Base-by-base conservation (phyloP, 106 monocot genomes). In the Alisma plantagoaquatica region DNA sequence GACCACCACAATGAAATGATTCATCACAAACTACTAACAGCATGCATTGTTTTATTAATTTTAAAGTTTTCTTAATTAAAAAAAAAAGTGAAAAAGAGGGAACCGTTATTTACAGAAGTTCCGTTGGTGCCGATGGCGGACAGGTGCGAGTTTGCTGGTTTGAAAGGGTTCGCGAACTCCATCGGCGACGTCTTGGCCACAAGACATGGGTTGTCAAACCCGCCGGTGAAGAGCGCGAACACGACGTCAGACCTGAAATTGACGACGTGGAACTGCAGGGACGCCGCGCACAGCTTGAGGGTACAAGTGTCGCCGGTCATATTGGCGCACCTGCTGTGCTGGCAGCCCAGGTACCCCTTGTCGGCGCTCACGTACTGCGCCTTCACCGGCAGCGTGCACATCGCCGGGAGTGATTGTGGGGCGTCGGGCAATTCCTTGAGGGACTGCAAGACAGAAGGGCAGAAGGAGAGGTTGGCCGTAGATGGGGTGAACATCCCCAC, bases 171-270 rank as follows among this genome's bases (percentile, higher is more conserved):
- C 23, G 88, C 68, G 42, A 89, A 89, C 0, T 14, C 31, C 16
- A 89, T 29, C 2, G 83, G 73, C 3, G 26, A 17, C 1, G 88
- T 60, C n/a, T 73, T 55, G 44, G 53, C 61, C 16, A 83, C 53
- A 1, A 89, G 51, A 48, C 88, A 83, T 0, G 88, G 88, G 0
- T 46, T 51, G 27, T 45, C 49, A 46, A 89, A 89, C 1, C 88
- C 88, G 0, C 70, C 70, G 12, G 76, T 24, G 73, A 89, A 83
- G 70, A 89, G 56, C 25, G 81, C 76, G 49, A 89, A 89, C 61
- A 79, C 88, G 2, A 89, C 42, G 2, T 79, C 76, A 0, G 83
- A 79, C 24, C 88, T 65, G 48, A 89, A 66, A 61, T 83, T 83
- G 28, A 83, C 58, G 16, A 79, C 66, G 61, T 89, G 79, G 55